A percentile compares a stretch with the other conserved stretches of the same genome.
These are phyloP conservation scores for Diaporthe sp. DNA, from an alignment of 2,329 filamentous ascomycete genomes.

Conservation along the genomic window DNA sequence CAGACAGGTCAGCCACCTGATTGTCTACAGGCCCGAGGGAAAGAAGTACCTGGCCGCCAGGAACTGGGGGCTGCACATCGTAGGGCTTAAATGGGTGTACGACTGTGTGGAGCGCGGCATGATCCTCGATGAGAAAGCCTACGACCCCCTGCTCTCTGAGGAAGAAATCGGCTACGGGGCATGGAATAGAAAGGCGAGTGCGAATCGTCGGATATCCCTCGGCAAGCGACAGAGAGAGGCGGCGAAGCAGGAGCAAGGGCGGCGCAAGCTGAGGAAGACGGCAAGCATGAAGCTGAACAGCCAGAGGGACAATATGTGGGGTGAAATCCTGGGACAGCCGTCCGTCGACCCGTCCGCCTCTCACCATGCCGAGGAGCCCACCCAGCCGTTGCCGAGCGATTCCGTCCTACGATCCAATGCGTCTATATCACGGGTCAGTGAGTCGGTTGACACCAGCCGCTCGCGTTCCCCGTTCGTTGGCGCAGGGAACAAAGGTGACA, in stretches of 20 bases:
- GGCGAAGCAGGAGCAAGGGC: conserved; percentile 67
- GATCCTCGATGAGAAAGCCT: conserved; percentile 89
- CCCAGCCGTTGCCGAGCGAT: conserved; percentile 33
- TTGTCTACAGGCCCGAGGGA: conserved; percentile 83
- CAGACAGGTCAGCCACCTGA: conserved; percentile 86
- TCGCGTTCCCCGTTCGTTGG: conserved; percentile 44
- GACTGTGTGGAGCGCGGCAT: conserved; percentile 89
- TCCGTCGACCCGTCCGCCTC: conserved; percentile 48
- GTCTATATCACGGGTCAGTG: conserved; percentile 12
- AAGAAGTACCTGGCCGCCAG: conserved; percentile 93
- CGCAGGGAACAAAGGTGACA: conserved; percentile 49
- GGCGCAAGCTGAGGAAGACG: conserved; percentile 87
- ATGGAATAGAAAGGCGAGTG: conserved; percentile 70
- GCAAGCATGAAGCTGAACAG: conserved; percentile 86
- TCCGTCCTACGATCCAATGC: conserved; percentile 31
- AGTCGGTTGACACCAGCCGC: conserved; percentile 23
- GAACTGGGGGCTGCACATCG: conserved; percentile 83
- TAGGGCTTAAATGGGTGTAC: conserved; percentile 87
- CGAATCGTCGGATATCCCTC: conserved; percentile 60
- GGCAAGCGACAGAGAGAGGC: conserved; percentile 73
- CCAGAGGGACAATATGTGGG: conserved; percentile 90
- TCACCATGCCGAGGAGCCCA: conserved; percentile 37
- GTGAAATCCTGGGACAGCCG: conserved; percentile 79
- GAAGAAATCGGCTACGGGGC: conserved; percentile 84
- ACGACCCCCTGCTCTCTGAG: conserved; percentile 79